Percentiles rank a stretch among this genome's conserved stretches.
Conservation (phyloP, 371 early-diverging fungal genomes). For the Chytridium lagenaria region DNA sequence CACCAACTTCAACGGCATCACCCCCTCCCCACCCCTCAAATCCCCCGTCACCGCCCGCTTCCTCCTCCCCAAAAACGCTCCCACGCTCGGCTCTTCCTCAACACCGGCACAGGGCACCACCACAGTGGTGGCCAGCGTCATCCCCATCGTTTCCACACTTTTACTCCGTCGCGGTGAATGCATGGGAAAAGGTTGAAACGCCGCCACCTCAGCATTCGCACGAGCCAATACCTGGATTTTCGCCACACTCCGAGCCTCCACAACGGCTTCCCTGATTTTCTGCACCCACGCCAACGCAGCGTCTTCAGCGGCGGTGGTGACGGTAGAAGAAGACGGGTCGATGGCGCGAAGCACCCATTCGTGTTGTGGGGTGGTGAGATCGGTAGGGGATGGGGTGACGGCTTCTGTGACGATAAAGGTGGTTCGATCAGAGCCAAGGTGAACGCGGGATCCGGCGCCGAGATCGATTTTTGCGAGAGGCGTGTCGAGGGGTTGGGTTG, state of each 20-base stretch:
- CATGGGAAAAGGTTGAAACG: background rate
- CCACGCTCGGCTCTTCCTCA: too few relatives aligned
- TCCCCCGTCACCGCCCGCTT: background rate
- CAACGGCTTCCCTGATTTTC: background rate
- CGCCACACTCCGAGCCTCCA: background rate
- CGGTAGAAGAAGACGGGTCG: background rate
- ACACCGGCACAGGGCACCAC: too few relatives aligned
- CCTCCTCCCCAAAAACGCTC: background rate
- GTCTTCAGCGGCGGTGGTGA: conserved; percentile 2
- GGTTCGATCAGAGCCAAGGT: background rate
- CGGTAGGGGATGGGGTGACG: background rate
- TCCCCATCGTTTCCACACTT: too few relatives aligned
- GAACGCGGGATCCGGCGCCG: background rate
- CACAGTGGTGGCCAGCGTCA: too few relatives aligned
- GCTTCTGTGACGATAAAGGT: background rate
- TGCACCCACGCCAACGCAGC: conserved; percentile 1
- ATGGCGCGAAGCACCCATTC: conserved; percentile 1
- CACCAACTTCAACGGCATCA: background rate
- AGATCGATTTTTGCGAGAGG: background rate
- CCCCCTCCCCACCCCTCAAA: background rate
- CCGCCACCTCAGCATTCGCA: background rate
- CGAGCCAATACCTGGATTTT: background rate
- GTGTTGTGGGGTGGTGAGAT: background rate
- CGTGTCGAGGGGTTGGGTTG: background rate
- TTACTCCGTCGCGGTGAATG: background rate